Conservation (phyloP, 805 yeast species). For the Jamesozyma hellenica region DNA sequence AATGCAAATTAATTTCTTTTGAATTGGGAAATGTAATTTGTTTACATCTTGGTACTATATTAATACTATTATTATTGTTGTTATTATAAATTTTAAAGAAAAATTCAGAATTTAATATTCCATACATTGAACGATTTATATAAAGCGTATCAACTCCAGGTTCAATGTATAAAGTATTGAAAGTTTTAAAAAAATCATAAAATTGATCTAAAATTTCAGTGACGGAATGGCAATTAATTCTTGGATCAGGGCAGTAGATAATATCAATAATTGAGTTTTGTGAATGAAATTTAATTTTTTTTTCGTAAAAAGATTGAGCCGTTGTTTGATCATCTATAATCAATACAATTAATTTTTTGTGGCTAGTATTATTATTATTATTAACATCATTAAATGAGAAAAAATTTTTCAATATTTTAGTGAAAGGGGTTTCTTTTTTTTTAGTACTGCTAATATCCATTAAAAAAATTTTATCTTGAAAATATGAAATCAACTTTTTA, state of each 20-base stretch:
- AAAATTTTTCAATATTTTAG: not conserved
- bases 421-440: not conserved
- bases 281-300: too few species aligned
- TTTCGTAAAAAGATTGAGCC: too few species aligned
- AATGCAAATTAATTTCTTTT: constrained; percentile 9
- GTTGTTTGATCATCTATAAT: not conserved
- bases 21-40: constrained; percentile 12
- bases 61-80: not conserved
- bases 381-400: not conserved
- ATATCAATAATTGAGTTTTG: constrained; percentile 1
- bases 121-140: constrained; percentile 9
- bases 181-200: not conserved
- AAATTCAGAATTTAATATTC: constrained; percentile 8
- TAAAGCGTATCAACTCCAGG: not conserved
- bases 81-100: constrained; percentile 2
- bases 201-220: not conserved
- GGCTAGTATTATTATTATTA: too few species aligned
- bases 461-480: not conserved
- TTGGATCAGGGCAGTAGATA: not conserved
- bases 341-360: constrained; percentile 1
- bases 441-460: not conserved
- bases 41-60: constrained; percentile 7
- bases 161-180: constrained; percentile 8
- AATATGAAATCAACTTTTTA: constrained; percentile 1
- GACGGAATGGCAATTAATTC: not conserved